Evolutionary conservation across 2,329 filamentous ascomycete genomes (phyloP).

Genomic region (Trichoderma sp.): DNA sequence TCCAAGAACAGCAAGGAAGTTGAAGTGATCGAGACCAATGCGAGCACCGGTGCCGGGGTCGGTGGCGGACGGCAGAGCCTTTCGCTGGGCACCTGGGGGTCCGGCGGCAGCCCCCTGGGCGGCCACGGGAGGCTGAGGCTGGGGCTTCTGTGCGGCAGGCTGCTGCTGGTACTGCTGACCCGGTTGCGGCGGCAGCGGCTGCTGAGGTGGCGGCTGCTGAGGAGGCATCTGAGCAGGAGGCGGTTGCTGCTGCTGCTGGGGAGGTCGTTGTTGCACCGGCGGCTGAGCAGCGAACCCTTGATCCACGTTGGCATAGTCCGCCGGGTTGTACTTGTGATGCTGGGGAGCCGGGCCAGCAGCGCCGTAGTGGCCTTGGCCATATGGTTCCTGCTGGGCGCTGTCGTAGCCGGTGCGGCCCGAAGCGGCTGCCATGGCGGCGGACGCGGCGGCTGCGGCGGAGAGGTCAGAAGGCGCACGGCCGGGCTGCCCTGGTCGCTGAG

Average conservation of each 20-base stretch:
- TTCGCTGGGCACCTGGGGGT: constrained; percentile 41
- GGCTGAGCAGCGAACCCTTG: constrained; percentile 45
- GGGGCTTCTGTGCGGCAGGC: constrained; percentile 45
- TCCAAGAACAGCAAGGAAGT: constrained; percentile 95
- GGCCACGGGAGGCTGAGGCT: constrained; percentile 36
- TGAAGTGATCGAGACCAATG: constrained; percentile 97
- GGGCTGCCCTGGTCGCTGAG: constrained; percentile 54
- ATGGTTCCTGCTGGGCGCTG: constrained; percentile 42
- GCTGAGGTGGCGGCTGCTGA: constrained; percentile 43
- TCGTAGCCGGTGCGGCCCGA: constrained; percentile 42
- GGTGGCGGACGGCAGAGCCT: constrained; percentile 70
- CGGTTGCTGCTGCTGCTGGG: constrained; percentile 43
- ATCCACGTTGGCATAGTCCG: constrained; percentile 69
- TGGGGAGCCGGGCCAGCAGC: constrained; percentile 42
- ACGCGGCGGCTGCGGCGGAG: constrained; percentile 60
- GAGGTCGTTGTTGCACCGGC: constrained; percentile 40
- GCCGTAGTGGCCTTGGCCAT: constrained; percentile 40
- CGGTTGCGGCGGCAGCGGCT: constrained; percentile 37
- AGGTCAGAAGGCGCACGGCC: constrained; percentile 58
- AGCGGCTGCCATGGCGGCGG: constrained; percentile 58
- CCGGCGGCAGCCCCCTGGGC: constrained; percentile 35
- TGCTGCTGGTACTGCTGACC: constrained; percentile 43
- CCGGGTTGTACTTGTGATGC: constrained; percentile 74
- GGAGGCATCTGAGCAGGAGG: constrained; percentile 43
- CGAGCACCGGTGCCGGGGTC: constrained; percentile 74